A percentile compares a stretch with the other conserved stretches of the same genome.
These are phyloP conservation scores for Aschersonia sp. DNA, from an alignment of 2,329 filamentous ascomycete species.

Conservation along the genomic window DNA sequence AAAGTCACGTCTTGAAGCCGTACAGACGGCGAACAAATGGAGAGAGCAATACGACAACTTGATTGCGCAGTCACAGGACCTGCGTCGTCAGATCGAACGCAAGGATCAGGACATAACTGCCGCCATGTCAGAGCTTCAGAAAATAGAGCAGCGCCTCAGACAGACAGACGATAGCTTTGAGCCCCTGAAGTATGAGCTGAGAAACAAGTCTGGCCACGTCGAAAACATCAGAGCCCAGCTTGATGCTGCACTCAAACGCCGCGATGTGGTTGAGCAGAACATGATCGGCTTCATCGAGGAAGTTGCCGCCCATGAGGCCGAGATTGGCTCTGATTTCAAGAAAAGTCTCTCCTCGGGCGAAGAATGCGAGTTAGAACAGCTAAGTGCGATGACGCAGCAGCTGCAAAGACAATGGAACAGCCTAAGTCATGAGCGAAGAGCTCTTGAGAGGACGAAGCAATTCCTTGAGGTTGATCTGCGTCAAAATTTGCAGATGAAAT, in stretches of 20 bases:
- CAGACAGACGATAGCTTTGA: slow-evolving; percentile 74
- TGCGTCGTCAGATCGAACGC: slow-evolving; percentile 56
- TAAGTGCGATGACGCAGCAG: slow-evolving; percentile 55
- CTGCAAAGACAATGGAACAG: slow-evolving; percentile 67
- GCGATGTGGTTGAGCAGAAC: slow-evolving; percentile 58
- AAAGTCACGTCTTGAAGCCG: slow-evolving; percentile 74
- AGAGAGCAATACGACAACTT: slow-evolving; percentile 61
- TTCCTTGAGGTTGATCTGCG: slow-evolving; percentile 75
- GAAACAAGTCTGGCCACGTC: slow-evolving; percentile 59
- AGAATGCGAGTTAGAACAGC: slow-evolving; percentile 61
- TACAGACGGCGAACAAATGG: slow-evolving; percentile 61
- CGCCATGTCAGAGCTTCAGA: slow-evolving; percentile 72
- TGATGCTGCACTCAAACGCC: slow-evolving; percentile 49
- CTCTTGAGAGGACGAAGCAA: slow-evolving; percentile 68
- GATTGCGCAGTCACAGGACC: slow-evolving; percentile 46
- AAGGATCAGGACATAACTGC: slow-evolving; percentile 82
- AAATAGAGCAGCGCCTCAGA: slow-evolving; percentile 62
- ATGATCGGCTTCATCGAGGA: slow-evolving; percentile 66
- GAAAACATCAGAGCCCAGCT: slow-evolving; percentile 61
- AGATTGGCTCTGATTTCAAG: slow-evolving; percentile 79
- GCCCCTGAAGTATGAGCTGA: slow-evolving; percentile 63
- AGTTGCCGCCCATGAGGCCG: slow-evolving; percentile 62
- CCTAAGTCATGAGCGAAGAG: slow-evolving; percentile 56
- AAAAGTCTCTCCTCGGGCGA: slow-evolving; percentile 76
- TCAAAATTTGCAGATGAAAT: slow-evolving; percentile 75